Percentiles rank a stretch among this genome's conserved stretches.
Conservation (phyloP, 2,329 filamentous ascomycete genomes). For the Clarireedia hainanense region DNA sequence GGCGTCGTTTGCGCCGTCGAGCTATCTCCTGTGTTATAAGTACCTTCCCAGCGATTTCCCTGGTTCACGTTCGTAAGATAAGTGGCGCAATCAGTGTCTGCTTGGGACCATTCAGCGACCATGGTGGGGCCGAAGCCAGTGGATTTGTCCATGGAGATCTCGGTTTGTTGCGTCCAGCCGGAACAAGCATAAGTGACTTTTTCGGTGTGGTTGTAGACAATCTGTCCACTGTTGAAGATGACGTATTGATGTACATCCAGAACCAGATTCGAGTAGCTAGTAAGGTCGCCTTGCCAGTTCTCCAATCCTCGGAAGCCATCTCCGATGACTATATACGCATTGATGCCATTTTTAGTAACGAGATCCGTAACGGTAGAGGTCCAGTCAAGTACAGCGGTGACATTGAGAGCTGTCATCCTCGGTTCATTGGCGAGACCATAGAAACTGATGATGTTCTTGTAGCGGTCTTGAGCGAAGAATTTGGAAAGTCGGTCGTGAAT, state of each 20-base stretch:
- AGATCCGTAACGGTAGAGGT: constrained; percentile 64
- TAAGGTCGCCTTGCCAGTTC: constrained; percentile 83
- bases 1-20: constrained; percentile 52
- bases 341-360: constrained; percentile 70
- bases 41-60: constrained; percentile 89
- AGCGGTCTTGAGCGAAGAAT: constrained; percentile 91
- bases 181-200: constrained; percentile 84
- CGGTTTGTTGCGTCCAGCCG: constrained; percentile 76
- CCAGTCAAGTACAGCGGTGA: constrained; percentile 67
- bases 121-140: constrained; percentile 89
- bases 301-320: constrained; percentile 89
- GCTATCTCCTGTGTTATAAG: constrained; percentile 60
- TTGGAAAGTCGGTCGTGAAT: constrained; percentile 78
- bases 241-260: constrained; percentile 99
- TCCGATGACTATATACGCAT: constrained; percentile 71
- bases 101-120: constrained; percentile 95
- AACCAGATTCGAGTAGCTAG: constrained; percentile 62
- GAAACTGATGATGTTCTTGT: constrained; percentile 84
- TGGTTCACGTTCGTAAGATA: constrained; percentile 84
- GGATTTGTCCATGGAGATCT: constrained; percentile 59
- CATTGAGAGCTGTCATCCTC: constrained; percentile 66
- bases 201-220: constrained; percentile 69
- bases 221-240: constrained; percentile 89
- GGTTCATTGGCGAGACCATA: constrained; percentile 96
- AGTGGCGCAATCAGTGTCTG: constrained; percentile 86